These are phyloP conservation scores for Lentinus tigrinus DNA, from an alignment of 768 basidiomycete genomes.

Conservation along the genomic window DNA sequence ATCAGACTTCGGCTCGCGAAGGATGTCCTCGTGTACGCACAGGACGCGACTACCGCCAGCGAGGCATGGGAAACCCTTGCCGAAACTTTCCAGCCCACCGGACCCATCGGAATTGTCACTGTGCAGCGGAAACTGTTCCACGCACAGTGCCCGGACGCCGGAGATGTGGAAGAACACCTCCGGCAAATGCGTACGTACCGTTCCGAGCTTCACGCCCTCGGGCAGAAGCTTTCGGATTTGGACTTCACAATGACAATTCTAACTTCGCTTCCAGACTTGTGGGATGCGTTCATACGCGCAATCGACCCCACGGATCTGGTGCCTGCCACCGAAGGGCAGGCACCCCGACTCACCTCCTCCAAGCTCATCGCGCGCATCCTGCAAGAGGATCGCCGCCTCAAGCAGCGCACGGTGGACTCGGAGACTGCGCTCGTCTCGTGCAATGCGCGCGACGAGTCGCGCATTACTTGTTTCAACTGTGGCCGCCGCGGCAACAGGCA, in stretches of 20 bases:
- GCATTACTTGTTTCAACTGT: not conserved
- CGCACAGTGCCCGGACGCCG: slow-evolving; percentile 29
- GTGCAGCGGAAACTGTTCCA: slow-evolving; percentile 30
- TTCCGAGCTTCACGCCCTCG: slow-evolving; percentile 26
- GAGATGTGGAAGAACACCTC: slow-evolving; percentile 34
- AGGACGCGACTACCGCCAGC: slow-evolving; percentile 23
- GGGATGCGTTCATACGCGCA: slow-evolving; percentile 31
- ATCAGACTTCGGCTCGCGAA: slow-evolving; percentile 32
- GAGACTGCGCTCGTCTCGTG: not conserved
- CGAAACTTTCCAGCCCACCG: slow-evolving; percentile 28
- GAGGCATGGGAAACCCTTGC: slow-evolving; percentile 31
- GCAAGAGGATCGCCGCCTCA: slow-evolving; percentile 1
- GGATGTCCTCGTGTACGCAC: slow-evolving; percentile 30
- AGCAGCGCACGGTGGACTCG: not conserved
- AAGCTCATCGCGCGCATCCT: slow-evolving; percentile 19
- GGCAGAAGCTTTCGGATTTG: slow-evolving; percentile 23
- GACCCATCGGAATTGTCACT: slow-evolving; percentile 28
- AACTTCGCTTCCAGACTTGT: slow-evolving; percentile 35
- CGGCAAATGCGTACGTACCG: slow-evolving; percentile 24
- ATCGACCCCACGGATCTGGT: slow-evolving; percentile 8
- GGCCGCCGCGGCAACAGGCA: not conserved
- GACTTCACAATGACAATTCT: slow-evolving; percentile 34
- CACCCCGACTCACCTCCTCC: not conserved
- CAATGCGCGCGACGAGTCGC: not conserved
- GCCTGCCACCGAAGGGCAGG: not conserved